Conservation (phyloP, 495 filamentous ascomycete species). For the Penicillium lagena region DNA sequence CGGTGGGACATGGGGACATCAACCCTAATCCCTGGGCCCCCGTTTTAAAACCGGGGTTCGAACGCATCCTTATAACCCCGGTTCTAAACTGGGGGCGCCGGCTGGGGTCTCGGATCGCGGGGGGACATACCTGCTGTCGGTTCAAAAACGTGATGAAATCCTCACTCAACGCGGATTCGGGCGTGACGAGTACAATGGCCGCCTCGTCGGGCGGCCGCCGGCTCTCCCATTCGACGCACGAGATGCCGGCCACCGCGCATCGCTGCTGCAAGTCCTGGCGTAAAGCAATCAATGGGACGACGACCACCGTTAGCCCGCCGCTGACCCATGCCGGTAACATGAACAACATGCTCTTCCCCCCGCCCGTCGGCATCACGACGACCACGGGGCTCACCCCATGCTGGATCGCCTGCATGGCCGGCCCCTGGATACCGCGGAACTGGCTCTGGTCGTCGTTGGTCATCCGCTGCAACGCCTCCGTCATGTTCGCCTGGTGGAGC, state of each 20-base stretch:
- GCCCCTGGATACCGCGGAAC: slow-evolving; percentile 1
- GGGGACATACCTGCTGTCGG: slow-evolving; percentile 1
- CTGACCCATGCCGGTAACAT: slow-evolving; percentile 15
- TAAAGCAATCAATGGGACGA: slow-evolving; percentile 9
- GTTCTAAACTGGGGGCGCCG: too few relatives aligned
- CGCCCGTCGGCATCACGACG: slow-evolving; percentile 10
- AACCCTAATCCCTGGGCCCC: too few relatives aligned
- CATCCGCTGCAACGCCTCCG: slow-evolving; percentile 7
- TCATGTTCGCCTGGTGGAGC: not conserved
- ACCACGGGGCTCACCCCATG: slow-evolving; percentile 6
- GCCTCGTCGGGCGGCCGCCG: slow-evolving; percentile 6
- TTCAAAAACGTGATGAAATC: slow-evolving; percentile 15
- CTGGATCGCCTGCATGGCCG: slow-evolving; percentile 1
- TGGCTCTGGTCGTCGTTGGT: slow-evolving; percentile 1
- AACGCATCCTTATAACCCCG: too few relatives aligned
- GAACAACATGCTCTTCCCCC: slow-evolving; percentile 17
- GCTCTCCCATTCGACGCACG: slow-evolving; percentile 7
- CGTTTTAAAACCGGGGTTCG: too few relatives aligned
- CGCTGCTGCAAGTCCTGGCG: slow-evolving; percentile 8
- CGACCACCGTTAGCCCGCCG: slow-evolving; percentile 6
- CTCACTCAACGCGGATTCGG: slow-evolving; percentile 6
- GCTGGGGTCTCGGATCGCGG: too few relatives aligned
- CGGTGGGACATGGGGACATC: too few relatives aligned
- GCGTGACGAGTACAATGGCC: slow-evolving; percentile 13
- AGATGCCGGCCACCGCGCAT: not conserved